These are phyloP conservation scores for Phytophthora parvispora DNA, from an alignment of 352 stramenopile genomes.

Conservation along the genomic window DNA sequence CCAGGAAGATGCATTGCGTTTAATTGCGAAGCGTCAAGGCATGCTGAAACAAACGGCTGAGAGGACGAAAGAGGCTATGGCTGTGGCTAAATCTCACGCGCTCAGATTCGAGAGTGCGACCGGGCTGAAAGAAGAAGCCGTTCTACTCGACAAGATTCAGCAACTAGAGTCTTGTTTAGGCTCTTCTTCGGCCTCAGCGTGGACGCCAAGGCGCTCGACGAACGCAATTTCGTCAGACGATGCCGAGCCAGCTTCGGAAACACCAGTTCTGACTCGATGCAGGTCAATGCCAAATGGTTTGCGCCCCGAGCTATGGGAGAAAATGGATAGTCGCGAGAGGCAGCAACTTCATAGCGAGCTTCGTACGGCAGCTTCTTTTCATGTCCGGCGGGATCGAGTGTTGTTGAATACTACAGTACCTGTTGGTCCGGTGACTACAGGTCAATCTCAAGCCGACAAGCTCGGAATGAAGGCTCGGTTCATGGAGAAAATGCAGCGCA, in stretches of 20 bases:
- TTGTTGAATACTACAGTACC: not conserved
- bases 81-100: conserved; percentile 25
- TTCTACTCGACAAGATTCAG: conserved; percentile 28
- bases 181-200: not conserved
- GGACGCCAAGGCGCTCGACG: too few species aligned
- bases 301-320: conserved; percentile 42
- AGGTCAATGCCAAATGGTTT: conserved; percentile 37
- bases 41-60: conserved; percentile 31
- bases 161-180: conserved; percentile 20
- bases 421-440: not conserved
- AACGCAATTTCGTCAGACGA: not conserved
- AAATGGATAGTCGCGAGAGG: conserved; percentile 29
- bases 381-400: conserved; percentile 46
- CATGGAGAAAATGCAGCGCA: conserved; percentile 39
- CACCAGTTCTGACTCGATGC: conserved; percentile 39
- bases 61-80: conserved; percentile 46
- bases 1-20: conserved; percentile 44
- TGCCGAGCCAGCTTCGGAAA: not conserved
- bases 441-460: conserved; percentile 41
- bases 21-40: conserved; percentile 40
- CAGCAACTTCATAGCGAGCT: conserved; percentile 42
- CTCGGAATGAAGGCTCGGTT: conserved; percentile 59
- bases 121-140: conserved; percentile 15
- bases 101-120: not conserved
- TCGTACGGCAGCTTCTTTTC: conserved; percentile 34